These are phyloP conservation scores for Trichaptum fuscoviolaceum DNA, from an alignment of 768 basidiomycete species.

Conservation along the genomic window DNA sequence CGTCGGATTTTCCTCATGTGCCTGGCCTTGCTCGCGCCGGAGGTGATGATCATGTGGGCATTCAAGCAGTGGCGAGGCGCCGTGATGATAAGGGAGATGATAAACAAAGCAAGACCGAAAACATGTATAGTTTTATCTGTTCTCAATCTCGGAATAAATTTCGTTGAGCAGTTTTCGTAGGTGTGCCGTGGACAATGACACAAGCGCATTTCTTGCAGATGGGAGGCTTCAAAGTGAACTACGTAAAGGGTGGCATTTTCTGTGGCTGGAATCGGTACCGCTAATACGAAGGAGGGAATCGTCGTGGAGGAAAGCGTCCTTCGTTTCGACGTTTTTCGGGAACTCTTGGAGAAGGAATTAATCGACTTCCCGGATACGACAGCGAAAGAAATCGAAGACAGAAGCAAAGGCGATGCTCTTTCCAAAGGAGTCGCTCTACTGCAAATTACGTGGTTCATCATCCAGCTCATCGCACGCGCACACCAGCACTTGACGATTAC, in stretches of 20 bases:
- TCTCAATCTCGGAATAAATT: neutral
- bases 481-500: conserved; percentile 1
- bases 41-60: conserved; percentile 18
- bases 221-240: conserved; percentile 5
- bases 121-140: neutral
- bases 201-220: conserved; percentile 8
- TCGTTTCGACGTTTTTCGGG: neutral
- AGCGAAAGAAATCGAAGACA: conserved; percentile 23
- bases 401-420: conserved; percentile 28
- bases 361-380: conserved; percentile 11
- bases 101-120: neutral
- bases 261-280: neutral
- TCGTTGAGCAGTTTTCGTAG: neutral
- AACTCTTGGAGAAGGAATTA: neutral
- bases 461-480: conserved; percentile 24
- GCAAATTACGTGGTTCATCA: conserved; percentile 30
- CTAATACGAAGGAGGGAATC: neutral
- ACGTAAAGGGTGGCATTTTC: neutral
- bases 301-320: neutral
- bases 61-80: neutral
- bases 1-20: conserved; percentile 18
- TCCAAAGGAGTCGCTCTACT: conserved; percentile 25
- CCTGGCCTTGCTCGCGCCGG: conserved; percentile 22
- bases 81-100: conserved; percentile 16
- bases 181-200: conserved; percentile 6